Percentiles rank a stretch among this genome's conserved stretches.
Evolutionary conservation across 2,329 filamentous ascomycete genomes (phyloP).

Genomic region (Epichloe glyceriae): DNA sequence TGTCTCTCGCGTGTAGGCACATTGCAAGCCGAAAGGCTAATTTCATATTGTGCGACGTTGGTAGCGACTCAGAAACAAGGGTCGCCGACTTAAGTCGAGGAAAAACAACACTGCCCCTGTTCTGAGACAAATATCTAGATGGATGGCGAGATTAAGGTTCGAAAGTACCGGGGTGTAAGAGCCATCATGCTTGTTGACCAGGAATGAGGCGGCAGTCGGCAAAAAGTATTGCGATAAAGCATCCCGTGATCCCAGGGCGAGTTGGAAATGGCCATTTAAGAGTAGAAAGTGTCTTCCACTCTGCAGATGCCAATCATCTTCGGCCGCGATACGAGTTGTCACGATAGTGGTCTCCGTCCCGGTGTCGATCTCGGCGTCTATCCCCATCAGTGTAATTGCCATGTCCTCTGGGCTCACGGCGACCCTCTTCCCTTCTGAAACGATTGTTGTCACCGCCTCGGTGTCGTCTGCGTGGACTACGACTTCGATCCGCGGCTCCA

Average conservation of each 20-base stretch:
- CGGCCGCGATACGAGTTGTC: conserved; percentile 9
- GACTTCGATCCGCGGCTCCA: conserved; percentile 19
- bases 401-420: conserved; percentile 14
- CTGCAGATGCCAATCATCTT: conserved; percentile 5
- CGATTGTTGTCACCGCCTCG: conserved; percentile 7
- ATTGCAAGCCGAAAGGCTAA: background rate
- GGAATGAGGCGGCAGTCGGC: too few species aligned
- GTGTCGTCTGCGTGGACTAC: conserved; percentile 24
- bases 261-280: background rate
- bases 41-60: background rate
- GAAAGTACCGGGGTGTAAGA: too few species aligned
- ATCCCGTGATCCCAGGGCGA: background rate
- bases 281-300: background rate
- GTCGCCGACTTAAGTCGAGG: background rate
- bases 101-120: background rate
- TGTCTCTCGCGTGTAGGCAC: conserved; percentile 1
- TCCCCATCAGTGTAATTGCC: conserved; percentile 5
- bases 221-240: background rate
- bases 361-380: conserved; percentile 6
- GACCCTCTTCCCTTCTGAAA: conserved; percentile 14
- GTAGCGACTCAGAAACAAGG: background rate
- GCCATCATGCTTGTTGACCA: too few species aligned
- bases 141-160: background rate
- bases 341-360: conserved; percentile 1
- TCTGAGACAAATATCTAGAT: background rate